Percentiles rank a stretch among this genome's conserved stretches.
Conservation (phyloP, 2,329 filamentous ascomycete species). For the Phyllosticta citrichinensis region DNA sequence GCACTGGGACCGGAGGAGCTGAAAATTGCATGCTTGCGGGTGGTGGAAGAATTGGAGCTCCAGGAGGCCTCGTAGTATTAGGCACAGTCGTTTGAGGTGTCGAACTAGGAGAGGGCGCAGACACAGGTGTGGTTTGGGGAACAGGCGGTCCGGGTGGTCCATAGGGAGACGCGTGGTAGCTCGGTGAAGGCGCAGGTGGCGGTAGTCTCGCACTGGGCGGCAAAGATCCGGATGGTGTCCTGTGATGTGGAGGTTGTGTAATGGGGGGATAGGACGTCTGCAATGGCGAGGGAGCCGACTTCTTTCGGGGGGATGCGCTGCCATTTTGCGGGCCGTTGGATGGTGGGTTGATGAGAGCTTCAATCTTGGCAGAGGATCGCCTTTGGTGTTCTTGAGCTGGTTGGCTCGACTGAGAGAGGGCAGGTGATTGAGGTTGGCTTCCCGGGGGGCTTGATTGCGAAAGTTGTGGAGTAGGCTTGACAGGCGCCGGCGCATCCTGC, state of each 20-base stretch:
- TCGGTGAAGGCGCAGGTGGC: not conserved
- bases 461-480: not conserved
- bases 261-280: not conserved
- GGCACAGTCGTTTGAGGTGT: conserved; percentile 4
- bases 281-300: conserved; percentile 3
- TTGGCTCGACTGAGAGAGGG: not conserved
- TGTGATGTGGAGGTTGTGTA: not conserved
- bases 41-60: conserved; percentile 19
- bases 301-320: conserved; percentile 3
- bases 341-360: conserved; percentile 9
- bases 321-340: not conserved
- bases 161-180: conserved; percentile 3
- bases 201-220: not conserved
- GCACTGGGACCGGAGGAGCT: conserved; percentile 12
- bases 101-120: conserved; percentile 16
- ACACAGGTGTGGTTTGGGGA: not conserved
- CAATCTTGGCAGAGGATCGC: conserved; percentile 6
- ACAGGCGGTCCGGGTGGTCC: not conserved
- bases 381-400: not conserved
- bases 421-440: conserved; percentile 4
- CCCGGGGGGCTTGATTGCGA: conserved; percentile 1
- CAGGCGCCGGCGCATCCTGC: conserved; percentile 1
- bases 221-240: conserved; percentile 1
- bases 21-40: conserved; percentile 25
- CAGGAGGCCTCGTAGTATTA: not conserved